A percentile compares a stretch with the other conserved stretches of the same genome.
Evolutionary conservation across 495 filamentous ascomycete species (phyloP).

Genomic region (Aspergillus wentii): DNA sequence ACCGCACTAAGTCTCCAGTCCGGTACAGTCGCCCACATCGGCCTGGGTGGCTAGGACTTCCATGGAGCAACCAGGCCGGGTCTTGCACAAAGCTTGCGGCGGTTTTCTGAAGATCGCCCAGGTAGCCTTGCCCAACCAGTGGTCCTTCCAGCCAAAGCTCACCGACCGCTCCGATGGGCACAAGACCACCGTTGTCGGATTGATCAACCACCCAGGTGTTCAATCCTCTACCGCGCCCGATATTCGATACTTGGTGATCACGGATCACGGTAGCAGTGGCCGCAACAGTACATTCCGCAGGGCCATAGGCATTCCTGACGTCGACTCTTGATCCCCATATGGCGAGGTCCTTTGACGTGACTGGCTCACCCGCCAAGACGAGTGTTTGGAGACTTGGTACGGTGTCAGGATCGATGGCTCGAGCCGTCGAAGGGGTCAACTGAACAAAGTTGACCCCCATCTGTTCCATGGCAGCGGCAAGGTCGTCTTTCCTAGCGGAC

Average conservation of each 20-base stretch:
- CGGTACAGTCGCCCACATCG: constrained; percentile 50
- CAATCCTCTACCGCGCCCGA: constrained; percentile 6
- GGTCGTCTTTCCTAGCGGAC: neutral
- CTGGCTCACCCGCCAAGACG: constrained; percentile 39
- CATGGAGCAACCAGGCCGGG: constrained; percentile 25
- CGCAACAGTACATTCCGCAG: constrained; percentile 34
- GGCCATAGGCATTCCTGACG: constrained; percentile 38
- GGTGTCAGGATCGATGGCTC: constrained; percentile 37
- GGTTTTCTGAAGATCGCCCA: constrained; percentile 31
- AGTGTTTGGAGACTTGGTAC: constrained; percentile 33
- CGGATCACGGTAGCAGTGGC: constrained; percentile 11
- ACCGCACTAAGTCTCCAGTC: constrained; percentile 71
- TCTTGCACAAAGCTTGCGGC: constrained; percentile 38
- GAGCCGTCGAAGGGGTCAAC: constrained; percentile 49
- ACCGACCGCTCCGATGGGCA: constrained; percentile 33
- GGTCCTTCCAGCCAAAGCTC: constrained; percentile 39
- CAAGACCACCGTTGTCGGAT: constrained; percentile 22
- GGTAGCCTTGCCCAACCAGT: constrained; percentile 33
- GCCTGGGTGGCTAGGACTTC: neutral
- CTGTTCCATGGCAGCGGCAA: constrained; percentile 5
- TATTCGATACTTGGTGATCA: constrained; percentile 4
- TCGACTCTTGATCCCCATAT: constrained; percentile 16
- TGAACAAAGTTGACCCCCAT: constrained; percentile 11
- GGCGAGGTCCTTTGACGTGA: constrained; percentile 17
- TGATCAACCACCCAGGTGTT: constrained; percentile 30